A percentile compares a stretch with the other conserved stretches of the same genome.
Evolutionary conservation across 2,329 filamentous ascomycete species (phyloP).

Genomic region (Stenocarpella maydis): DNA sequence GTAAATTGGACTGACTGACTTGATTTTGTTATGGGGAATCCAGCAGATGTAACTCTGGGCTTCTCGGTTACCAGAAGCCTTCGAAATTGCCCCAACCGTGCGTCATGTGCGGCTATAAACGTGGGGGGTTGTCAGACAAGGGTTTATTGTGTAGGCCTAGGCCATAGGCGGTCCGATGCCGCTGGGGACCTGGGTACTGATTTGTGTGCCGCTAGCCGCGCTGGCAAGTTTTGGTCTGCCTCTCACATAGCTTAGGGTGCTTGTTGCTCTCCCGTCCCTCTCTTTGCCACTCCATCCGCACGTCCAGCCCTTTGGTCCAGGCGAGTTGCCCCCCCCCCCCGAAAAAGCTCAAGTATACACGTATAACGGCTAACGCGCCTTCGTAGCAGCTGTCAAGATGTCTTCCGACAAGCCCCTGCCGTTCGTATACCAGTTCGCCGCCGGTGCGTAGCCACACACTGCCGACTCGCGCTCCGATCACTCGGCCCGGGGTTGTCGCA

Average conservation of each 20-base stretch:
- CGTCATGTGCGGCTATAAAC: constrained; percentile 12
- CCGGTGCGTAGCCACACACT: constrained; percentile 66
- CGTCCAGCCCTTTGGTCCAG: constrained; percentile 21
- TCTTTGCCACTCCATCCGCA: neutral
- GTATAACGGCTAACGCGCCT: neutral
- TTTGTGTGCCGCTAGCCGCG: constrained; percentile 22
- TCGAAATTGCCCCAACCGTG: constrained; percentile 25
- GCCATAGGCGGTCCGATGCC: constrained; percentile 34
- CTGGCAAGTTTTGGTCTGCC: constrained; percentile 14
- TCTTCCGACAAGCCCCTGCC: constrained; percentile 78
- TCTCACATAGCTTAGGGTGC: neutral
- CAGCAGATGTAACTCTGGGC: too few species aligned
- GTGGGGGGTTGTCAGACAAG: constrained; percentile 22
- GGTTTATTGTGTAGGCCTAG: constrained; percentile 1
- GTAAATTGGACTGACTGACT: too few species aligned
- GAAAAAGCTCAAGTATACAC: too few species aligned
- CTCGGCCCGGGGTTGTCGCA: constrained; percentile 35
- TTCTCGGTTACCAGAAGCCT: neutral
- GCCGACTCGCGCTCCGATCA: constrained; percentile 14
- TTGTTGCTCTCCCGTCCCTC: neutral
- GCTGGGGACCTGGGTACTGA: constrained; percentile 17
- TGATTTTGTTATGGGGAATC: too few species aligned
- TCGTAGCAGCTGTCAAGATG: constrained; percentile 57
- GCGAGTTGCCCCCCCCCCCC: neutral
- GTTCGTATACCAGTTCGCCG: constrained; percentile 94